phyloP scores from a whole-genome alignment of 2,329 filamentous ascomycete species.

The Arachnopeziza araneosa region DNA sequence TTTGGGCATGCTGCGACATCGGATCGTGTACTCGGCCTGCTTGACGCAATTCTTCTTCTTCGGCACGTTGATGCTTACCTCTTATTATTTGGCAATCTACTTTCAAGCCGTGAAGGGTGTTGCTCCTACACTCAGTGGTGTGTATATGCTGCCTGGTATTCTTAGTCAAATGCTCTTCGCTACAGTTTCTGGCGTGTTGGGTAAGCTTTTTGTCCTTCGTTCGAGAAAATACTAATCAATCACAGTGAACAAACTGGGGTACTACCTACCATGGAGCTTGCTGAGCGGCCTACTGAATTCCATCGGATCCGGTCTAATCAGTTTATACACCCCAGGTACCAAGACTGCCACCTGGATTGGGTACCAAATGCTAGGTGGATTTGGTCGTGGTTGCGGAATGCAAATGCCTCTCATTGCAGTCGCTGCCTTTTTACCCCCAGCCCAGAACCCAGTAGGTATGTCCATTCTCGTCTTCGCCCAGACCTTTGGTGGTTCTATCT shows the following conservation, averaged over 20 bases:
- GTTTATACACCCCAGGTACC: constrained; percentile 22
- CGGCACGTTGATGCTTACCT: background rate
- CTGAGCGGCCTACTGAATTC: constrained; percentile 25
- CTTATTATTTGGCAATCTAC: constrained; percentile 34
- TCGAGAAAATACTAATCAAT: background rate
- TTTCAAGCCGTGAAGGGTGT: constrained; percentile 41
- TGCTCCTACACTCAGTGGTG: constrained; percentile 33
- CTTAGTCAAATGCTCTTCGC: constrained; percentile 25
- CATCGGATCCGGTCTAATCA: constrained; percentile 31
- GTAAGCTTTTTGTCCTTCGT: constrained; percentile 3
- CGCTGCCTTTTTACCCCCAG: constrained; percentile 27
- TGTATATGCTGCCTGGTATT: constrained; percentile 36
- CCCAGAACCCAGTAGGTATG: constrained; percentile 29
- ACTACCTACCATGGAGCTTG: constrained; percentile 31
- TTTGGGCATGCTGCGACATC: constrained; percentile 18
- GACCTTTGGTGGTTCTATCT: constrained; percentile 29
- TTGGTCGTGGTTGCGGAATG: constrained; percentile 19
- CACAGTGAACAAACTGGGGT: constrained; percentile 26
- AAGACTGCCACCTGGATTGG: constrained; percentile 20
- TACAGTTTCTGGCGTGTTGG: constrained; percentile 16
- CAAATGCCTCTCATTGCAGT: constrained; percentile 30
- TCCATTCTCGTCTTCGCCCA: constrained; percentile 32
- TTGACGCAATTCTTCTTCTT: background rate
- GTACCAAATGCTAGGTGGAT: constrained; percentile 25
- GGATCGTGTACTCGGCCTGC: constrained; percentile 10